Evolutionary conservation across 2,329 filamentous ascomycete species (phyloP).

Genomic region (Paraconiothyrium sp.): DNA sequence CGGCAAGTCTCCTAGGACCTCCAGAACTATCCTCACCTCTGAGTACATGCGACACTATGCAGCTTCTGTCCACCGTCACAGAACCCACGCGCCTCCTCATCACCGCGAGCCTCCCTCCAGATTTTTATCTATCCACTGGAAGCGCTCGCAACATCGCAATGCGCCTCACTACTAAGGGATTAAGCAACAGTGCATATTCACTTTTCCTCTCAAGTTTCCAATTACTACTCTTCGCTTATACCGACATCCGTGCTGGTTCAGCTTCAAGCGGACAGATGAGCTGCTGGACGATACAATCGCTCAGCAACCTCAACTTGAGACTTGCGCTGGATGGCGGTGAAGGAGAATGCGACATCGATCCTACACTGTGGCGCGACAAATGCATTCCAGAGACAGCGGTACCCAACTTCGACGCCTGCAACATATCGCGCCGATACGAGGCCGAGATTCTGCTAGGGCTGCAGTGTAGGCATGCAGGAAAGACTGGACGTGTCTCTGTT

Average conservation of each 20-base stretch:
- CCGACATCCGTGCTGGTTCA: slow-evolving; percentile 20
- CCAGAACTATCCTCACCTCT: not conserved
- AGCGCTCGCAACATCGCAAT: slow-evolving; percentile 16
- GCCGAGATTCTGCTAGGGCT: slow-evolving; percentile 27
- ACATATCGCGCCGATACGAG: slow-evolving; percentile 27
- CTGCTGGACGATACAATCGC: slow-evolving; percentile 27
- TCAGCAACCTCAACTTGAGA: slow-evolving; percentile 22
- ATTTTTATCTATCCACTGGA: slow-evolving; percentile 14
- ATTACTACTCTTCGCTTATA: slow-evolving; percentile 27
- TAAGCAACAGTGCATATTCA: slow-evolving; percentile 12
- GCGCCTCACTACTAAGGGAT: slow-evolving; percentile 18
- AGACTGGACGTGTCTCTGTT: slow-evolving; percentile 24
- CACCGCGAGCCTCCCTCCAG: slow-evolving; percentile 16
- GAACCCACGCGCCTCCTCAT: slow-evolving; percentile 13
- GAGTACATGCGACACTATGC: not conserved
- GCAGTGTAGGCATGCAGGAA: slow-evolving; percentile 21
- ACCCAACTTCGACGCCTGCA: slow-evolving; percentile 24
- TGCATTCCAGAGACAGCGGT: slow-evolving; percentile 19
- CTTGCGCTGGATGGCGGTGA: slow-evolving; percentile 12
- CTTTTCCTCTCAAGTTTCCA: slow-evolving; percentile 29
- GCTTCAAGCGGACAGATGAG: slow-evolving; percentile 17
- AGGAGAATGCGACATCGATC: slow-evolving; percentile 12
- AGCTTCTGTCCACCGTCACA: slow-evolving; percentile 2
- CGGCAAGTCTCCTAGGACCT: slow-evolving; percentile 9
- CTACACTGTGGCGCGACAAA: slow-evolving; percentile 18